Conservation (phyloP, 495 filamentous ascomycete genomes). For the Penicillium robsamsonii region DNA sequence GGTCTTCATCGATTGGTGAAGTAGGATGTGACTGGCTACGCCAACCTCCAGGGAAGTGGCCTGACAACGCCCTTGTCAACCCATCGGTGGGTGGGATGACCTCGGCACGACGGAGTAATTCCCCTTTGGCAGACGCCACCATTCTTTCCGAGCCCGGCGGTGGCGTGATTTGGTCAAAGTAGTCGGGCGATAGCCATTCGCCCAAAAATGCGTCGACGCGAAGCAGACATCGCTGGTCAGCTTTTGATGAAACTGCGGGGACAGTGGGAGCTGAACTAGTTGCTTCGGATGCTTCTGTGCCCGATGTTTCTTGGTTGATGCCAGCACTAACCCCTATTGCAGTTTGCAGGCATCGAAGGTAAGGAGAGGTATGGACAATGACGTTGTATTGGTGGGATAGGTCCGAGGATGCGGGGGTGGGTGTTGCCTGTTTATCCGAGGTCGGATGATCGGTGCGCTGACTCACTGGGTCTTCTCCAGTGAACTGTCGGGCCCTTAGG, state of each 20-base stretch:
- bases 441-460: conserved; percentile 15
- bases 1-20: conserved; percentile 28
- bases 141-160: conserved; percentile 83
- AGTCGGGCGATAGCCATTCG: conserved; percentile 91
- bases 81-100: conserved; percentile 28
- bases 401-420: conserved; percentile 25
- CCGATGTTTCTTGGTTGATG: conserved; percentile 64
- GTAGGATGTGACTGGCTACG: conserved; percentile 31
- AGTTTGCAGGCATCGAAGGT: conserved; percentile 89
- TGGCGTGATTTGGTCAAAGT: conserved; percentile 87
- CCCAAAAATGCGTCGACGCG: conserved; percentile 90
- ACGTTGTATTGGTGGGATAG: conserved; percentile 67
- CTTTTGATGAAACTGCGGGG: conserved; percentile 9
- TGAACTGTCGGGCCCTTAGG: conserved; percentile 46
- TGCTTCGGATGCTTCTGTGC: conserved; percentile 14
- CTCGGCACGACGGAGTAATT: conserved; percentile 70
- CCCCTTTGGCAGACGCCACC: conserved; percentile 81
- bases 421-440: conserved; percentile 18
- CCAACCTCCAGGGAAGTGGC: conserved; percentile 66
- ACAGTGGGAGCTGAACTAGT: conserved; percentile 6
- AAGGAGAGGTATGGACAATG: conserved; percentile 89
- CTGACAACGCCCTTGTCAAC: conserved; percentile 28
- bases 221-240: conserved; percentile 41
- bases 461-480: conserved; percentile 21
- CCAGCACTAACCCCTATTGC: conserved; percentile 87